phyloP scores from a whole-genome alignment of 768 basidiomycete genomes.

The Mycena haematopus region DNA sequence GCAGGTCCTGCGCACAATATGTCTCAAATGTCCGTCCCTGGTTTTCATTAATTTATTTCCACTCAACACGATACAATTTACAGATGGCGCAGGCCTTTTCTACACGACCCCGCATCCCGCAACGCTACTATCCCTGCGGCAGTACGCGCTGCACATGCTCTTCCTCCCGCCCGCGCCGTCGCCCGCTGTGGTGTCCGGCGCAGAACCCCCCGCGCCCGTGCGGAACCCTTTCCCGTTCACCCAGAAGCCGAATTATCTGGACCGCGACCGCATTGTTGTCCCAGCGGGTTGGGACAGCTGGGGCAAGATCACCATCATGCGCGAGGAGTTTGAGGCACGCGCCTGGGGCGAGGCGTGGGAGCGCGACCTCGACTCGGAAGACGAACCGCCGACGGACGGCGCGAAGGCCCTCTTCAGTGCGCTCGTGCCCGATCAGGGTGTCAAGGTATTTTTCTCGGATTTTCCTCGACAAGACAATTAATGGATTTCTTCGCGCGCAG shows the following conservation, averaged over 20 bases:
- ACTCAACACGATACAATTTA: not conserved
- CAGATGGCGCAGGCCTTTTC: constrained; percentile 92
- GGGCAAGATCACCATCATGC: constrained; percentile 90
- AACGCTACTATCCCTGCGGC: constrained; percentile 77
- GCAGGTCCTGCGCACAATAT: constrained; percentile 93
- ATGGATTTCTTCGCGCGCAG: constrained; percentile 40
- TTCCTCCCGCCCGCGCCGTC: constrained; percentile 81
- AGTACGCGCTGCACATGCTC: constrained; percentile 83
- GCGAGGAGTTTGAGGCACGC: constrained; percentile 91
- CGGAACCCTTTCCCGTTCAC: constrained; percentile 88
- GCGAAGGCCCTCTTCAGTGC: constrained; percentile 71
- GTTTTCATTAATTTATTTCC: not conserved
- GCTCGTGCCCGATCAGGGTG: constrained; percentile 79
- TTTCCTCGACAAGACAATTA: not conserved
- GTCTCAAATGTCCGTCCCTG: constrained; percentile 80
- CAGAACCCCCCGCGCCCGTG: constrained; percentile 69
- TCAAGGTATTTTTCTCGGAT: constrained; percentile 56
- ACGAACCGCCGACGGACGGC: constrained; percentile 53
- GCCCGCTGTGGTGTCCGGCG: constrained; percentile 62
- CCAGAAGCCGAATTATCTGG: constrained; percentile 88
- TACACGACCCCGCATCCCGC: constrained; percentile 86
- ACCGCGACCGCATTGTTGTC: constrained; percentile 90
- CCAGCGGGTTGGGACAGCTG: constrained; percentile 98
- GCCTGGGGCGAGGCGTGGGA: constrained; percentile 84
- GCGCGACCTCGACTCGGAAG: constrained; percentile 62